phyloP scores from a whole-genome alignment of 169 alveolate genomes.

The Plasmodium blacklocki region DNA sequence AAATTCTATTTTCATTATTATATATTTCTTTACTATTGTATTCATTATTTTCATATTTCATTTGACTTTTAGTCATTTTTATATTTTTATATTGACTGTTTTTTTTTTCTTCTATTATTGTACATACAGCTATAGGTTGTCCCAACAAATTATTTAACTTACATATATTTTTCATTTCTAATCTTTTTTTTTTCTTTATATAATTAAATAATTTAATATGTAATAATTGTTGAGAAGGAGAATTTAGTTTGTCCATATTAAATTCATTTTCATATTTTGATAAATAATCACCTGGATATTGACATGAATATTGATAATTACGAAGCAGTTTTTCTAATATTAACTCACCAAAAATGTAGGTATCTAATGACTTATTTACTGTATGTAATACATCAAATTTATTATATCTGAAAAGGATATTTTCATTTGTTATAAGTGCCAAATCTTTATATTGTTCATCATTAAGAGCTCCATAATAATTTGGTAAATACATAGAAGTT shows the following conservation, averaged over 20 bases:
- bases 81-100: not conserved
- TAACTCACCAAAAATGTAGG: slow-evolving; percentile 63
- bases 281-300: slow-evolving; percentile 72
- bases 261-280: slow-evolving; percentile 68
- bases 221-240: slow-evolving; percentile 26
- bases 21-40: not conserved
- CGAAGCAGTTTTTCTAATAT: slow-evolving; percentile 53
- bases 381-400: slow-evolving; percentile 37
- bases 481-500: slow-evolving; percentile 49
- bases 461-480: slow-evolving; percentile 28
- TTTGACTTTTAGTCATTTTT: not conserved
- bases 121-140: slow-evolving; percentile 74
- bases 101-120: slow-evolving; percentile 20
- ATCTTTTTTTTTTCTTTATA: slow-evolving; percentile 63
- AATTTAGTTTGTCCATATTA: slow-evolving; percentile 20
- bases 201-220: slow-evolving; percentile 65
- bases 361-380: slow-evolving; percentile 69
- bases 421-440: slow-evolving; percentile 49
- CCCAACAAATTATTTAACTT: slow-evolving; percentile 69
- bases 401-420: slow-evolving; percentile 48
- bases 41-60: not conserved
- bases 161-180: slow-evolving; percentile 67
- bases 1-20: not conserved
- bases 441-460: slow-evolving; percentile 56
- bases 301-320: slow-evolving; percentile 67